phyloP scores from a whole-genome alignment of 768 basidiomycete species.

The Trametes punicea region DNA sequence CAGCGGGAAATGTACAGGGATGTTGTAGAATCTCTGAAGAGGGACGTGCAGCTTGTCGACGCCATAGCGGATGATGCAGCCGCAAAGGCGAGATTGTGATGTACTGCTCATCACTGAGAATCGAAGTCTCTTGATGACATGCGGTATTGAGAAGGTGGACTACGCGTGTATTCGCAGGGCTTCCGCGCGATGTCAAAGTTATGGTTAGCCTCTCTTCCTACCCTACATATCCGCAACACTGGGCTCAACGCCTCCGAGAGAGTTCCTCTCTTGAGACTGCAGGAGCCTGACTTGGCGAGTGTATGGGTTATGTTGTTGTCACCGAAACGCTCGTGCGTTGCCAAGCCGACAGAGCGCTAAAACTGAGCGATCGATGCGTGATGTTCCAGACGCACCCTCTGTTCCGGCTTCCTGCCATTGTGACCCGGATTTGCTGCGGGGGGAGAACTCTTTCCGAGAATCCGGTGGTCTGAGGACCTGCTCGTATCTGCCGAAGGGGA shows the following conservation, averaged over 20 bases:
- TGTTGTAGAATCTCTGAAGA: conserved; percentile 39
- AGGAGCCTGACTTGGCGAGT: too few relatives aligned
- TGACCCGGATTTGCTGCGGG: not conserved
- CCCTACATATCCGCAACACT: too few relatives aligned
- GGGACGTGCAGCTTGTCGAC: conserved; percentile 36
- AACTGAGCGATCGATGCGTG: not conserved
- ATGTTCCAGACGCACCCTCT: not conserved
- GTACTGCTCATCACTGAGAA: not conserved
- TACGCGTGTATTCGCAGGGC: too few relatives aligned
- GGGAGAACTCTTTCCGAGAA: not conserved
- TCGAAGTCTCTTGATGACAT: not conserved
- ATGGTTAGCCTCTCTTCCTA: too few relatives aligned
- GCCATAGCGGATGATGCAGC: conserved; percentile 46
- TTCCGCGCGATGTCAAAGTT: too few relatives aligned
- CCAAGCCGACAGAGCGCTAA: not conserved
- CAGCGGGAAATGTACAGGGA: conserved; percentile 57
- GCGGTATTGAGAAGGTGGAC: too few relatives aligned
- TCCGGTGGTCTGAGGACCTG: too few relatives aligned
- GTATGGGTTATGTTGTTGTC: not conserved
- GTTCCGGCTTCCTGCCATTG: not conserved
- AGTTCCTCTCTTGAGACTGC: too few relatives aligned
- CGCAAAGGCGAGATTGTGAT: conserved; percentile 43
- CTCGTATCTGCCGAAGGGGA: too few relatives aligned
- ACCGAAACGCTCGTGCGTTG: not conserved
- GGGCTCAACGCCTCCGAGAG: too few relatives aligned